Conservation (phyloP, 2,329 filamentous ascomycete genomes). For the Verticillium alfalfae region DNA sequence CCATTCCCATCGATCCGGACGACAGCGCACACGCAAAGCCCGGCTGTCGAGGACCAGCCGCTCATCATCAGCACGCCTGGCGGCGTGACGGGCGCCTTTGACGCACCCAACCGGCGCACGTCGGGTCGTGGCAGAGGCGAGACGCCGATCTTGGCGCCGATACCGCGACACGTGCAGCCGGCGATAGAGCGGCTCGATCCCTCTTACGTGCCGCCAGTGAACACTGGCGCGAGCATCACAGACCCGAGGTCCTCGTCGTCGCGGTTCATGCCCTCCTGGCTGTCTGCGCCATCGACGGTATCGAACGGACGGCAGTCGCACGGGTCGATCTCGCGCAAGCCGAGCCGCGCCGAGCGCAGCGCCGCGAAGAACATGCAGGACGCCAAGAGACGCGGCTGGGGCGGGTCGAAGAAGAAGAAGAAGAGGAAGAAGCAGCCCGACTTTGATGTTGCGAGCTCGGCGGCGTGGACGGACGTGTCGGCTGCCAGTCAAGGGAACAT, state of each 20-base stretch:
- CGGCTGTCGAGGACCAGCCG: conserved; percentile 39
- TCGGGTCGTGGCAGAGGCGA: conserved; percentile 20
- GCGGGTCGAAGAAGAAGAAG: conserved; percentile 30
- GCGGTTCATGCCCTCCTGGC: conserved; percentile 23
- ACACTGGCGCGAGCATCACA: too few species aligned
- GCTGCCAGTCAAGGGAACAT: conserved; percentile 15
- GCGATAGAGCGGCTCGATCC: conserved; percentile 48
- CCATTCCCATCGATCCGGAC: conserved; percentile 1
- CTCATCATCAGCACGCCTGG: conserved; percentile 57
- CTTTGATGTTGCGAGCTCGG: conserved; percentile 35
- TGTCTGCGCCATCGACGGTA: conserved; percentile 26
- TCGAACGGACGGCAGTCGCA: conserved; percentile 28
- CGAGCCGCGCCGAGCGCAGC: conserved; percentile 53
- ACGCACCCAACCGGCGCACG: conserved; percentile 30
- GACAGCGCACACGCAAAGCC: conserved; percentile 7
- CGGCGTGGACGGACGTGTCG: conserved; percentile 49
- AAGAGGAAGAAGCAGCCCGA: conserved; percentile 24
- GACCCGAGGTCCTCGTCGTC: conserved; percentile 4
- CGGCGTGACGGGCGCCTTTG: conserved; percentile 48
- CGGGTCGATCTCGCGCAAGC: conserved; percentile 37
- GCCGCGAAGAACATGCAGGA: conserved; percentile 59
- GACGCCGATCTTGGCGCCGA: conserved; percentile 45
- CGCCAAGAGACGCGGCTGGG: conserved; percentile 54
- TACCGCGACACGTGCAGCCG: conserved; percentile 44
- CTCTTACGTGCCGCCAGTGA: conserved; percentile 35